Conservation (phyloP, 345 rosid genomes). For the Physaria fendleri region DNA sequence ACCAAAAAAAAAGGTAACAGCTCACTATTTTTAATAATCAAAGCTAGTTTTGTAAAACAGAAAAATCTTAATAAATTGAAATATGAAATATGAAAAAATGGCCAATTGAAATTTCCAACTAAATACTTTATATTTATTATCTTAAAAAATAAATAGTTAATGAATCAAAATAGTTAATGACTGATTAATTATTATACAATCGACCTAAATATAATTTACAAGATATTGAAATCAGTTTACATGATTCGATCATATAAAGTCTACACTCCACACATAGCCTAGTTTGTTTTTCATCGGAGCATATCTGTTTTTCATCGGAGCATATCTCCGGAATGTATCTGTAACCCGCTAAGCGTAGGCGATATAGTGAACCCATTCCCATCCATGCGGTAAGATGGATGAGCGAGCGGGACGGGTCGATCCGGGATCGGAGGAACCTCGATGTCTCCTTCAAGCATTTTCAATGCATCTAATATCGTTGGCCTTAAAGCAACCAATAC, state of each 20-base stretch:
- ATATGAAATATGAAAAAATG: no score
- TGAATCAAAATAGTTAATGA: no score
- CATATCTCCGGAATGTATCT: conserved; percentile 25
- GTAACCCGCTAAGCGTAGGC: conserved; percentile 24
- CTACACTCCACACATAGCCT: conserved; percentile 2
- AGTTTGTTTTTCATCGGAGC: conserved; percentile 14
- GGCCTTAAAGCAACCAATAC: conserved; percentile 93
- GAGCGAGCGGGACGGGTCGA: conserved; percentile 47
- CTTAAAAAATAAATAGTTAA: no score
- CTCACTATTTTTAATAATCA: no score
- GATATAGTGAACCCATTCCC: conserved; percentile 27
- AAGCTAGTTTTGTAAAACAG: no score
- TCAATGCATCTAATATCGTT: conserved; percentile 68
- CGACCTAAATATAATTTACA: no score
- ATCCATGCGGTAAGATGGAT: conserved; percentile 26
- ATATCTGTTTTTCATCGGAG: conserved; percentile 21
- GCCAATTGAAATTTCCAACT: no score
- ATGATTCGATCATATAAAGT: not conserved
- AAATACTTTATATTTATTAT: no score
- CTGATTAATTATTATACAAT: no score
- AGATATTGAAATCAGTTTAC: not conserved
- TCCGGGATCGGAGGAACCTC: conserved; percentile 79
- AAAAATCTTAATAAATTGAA: no score
- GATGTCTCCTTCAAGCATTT: conserved; percentile 86
- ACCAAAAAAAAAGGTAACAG: no score